These are phyloP conservation scores for Xylaria sp. DNA, from an alignment of 2,329 filamentous ascomycete genomes.

Conservation along the genomic window DNA sequence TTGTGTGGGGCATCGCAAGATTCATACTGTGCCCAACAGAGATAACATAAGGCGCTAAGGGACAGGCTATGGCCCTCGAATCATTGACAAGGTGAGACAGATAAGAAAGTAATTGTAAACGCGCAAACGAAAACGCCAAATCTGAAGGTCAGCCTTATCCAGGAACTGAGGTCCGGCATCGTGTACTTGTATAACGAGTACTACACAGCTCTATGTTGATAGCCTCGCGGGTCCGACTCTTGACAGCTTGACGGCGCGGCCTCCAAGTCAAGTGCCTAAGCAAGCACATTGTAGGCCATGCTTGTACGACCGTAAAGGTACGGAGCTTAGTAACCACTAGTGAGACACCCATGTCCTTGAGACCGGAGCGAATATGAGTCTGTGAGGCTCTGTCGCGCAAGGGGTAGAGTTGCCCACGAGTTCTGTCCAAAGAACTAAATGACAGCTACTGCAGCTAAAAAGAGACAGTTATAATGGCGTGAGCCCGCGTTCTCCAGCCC, in stretches of 20 bases:
- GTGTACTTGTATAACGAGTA: too few species aligned
- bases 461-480: not conserved
- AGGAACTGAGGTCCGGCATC: too few species aligned
- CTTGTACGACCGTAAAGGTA: not conserved
- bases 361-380: not conserved
- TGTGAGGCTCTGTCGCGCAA: slow-evolving; percentile 10
- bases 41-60: slow-evolving; percentile 5
- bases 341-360: not conserved
- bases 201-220: too few species aligned
- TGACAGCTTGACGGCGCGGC: not conserved
- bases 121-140: not conserved
- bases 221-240: too few species aligned
- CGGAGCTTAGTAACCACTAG: not conserved
- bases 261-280: not conserved
- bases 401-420: slow-evolving; percentile 3
- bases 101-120: slow-evolving; percentile 19
- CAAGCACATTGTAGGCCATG: too few species aligned
- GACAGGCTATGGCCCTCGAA: not conserved
- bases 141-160: too few species aligned
- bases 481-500: too few species aligned
- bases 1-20: not conserved
- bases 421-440: not conserved
- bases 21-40: slow-evolving; percentile 13
- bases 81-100: slow-evolving; percentile 3
- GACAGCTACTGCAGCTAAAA: not conserved